These are phyloP conservation scores for Penicillium hordei DNA, from an alignment of 2,329 filamentous ascomycete species.

Conservation along the genomic window DNA sequence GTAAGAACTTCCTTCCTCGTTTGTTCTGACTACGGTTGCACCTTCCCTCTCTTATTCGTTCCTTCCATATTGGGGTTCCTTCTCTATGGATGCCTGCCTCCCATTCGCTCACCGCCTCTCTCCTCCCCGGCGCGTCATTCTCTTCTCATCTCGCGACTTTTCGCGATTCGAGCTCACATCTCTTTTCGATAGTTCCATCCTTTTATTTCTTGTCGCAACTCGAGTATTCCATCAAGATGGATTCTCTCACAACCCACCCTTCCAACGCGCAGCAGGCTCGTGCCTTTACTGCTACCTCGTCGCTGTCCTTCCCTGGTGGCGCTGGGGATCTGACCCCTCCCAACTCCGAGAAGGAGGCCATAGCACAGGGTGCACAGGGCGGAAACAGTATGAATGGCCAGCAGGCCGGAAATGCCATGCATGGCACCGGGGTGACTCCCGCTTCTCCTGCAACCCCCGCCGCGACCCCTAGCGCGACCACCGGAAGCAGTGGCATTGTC, in stretches of 20 bases:
- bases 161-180: neutral
- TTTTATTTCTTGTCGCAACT: slow-evolving; percentile 8
- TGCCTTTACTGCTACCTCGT: slow-evolving; percentile 89
- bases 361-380: slow-evolving; percentile 41
- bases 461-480: slow-evolving; percentile 80
- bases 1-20: slow-evolving; percentile 40
- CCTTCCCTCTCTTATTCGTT: neutral
- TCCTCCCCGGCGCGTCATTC: neutral
- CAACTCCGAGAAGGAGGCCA: slow-evolving; percentile 65
- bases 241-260: slow-evolving; percentile 87
- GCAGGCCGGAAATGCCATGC: slow-evolving; percentile 60
- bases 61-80: neutral
- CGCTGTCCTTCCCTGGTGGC: slow-evolving; percentile 85
- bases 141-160: neutral
- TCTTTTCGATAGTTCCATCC: neutral
- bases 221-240: slow-evolving; percentile 62
- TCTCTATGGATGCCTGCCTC: too few species aligned
- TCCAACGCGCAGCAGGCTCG: slow-evolving; percentile 89
- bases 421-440: slow-evolving; percentile 80
- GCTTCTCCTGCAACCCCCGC: slow-evolving; percentile 67
- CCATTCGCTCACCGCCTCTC: neutral
- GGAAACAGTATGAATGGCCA: slow-evolving; percentile 53
- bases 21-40: neutral
- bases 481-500: slow-evolving; percentile 83
- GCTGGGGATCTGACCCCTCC: slow-evolving; percentile 81